A percentile compares a stretch with the other conserved stretches of the same genome.
Conservation (phyloP, 2,329 filamentous ascomycete species). For the Drechslera avenae region DNA sequence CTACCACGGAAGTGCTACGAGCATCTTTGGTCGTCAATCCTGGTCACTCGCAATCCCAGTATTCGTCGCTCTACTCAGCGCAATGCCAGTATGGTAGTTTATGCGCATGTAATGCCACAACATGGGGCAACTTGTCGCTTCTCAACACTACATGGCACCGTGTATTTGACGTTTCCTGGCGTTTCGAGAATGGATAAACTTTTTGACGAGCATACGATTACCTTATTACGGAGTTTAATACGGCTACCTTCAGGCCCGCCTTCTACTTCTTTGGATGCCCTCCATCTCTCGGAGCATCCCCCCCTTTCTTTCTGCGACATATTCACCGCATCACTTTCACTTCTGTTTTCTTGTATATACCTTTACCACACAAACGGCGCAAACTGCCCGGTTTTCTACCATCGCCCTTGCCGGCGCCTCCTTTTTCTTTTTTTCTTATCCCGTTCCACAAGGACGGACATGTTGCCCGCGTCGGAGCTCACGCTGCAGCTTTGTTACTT, state of each 20-base stretch:
- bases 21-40: constrained; percentile 20
- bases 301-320: constrained; percentile 1
- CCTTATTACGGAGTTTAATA: constrained; percentile 1
- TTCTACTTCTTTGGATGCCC: background rate
- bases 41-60: constrained; percentile 31
- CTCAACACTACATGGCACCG: no score
- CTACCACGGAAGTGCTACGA: constrained; percentile 25
- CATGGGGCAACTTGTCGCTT: no score
- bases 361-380: background rate
- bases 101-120: background rate
- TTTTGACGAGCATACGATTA: constrained; percentile 4
- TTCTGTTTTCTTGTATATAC: constrained; percentile 22
- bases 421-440: background rate
- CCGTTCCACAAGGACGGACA: background rate
- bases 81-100: constrained; percentile 29
- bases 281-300: background rate
- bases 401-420: no score
- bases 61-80: constrained; percentile 35
- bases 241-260: background rate
- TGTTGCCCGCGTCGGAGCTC: constrained; percentile 1
- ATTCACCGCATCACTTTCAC: constrained; percentile 5
- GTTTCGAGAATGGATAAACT: background rate
- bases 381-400: background rate
- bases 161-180: no score
- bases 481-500: background rate